Percentiles rank a stretch among this genome's conserved stretches.
Evolutionary conservation across 768 basidiomycete species (phyloP).

Genomic region (Auricularia auricula-judae): DNA sequence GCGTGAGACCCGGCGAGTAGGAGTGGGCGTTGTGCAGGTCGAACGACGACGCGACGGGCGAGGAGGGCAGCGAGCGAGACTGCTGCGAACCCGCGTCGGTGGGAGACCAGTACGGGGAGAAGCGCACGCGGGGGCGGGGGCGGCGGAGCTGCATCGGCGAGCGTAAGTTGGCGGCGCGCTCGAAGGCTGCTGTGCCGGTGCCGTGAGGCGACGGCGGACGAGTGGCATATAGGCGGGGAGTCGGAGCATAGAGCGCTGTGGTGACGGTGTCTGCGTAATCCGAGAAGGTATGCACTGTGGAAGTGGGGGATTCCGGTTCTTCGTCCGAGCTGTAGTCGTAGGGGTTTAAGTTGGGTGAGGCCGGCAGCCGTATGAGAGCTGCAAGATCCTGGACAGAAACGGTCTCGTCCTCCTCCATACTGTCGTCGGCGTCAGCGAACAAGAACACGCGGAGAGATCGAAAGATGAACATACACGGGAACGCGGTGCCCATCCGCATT

Average conservation of each 20-base stretch:
- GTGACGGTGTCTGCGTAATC: not conserved
- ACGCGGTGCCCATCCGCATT: not conserved
- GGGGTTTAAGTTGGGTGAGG: too few relatives aligned
- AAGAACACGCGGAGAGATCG: not conserved
- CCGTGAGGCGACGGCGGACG: too few relatives aligned
- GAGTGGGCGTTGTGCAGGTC: not conserved
- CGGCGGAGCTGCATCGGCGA: not conserved
- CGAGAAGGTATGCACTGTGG: too few relatives aligned
- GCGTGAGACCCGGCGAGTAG: not conserved
- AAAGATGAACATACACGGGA: not conserved
- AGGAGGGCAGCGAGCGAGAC: not conserved
- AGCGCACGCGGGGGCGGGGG: not conserved
- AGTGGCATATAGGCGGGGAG: not conserved
- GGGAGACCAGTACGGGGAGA: not conserved
- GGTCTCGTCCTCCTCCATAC: not conserved
- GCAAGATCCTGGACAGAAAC: too few relatives aligned
- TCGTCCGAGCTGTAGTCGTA: too few relatives aligned
- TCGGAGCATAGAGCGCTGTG: not conserved
- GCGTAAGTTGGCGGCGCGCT: not conserved
- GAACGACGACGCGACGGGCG: not conserved
- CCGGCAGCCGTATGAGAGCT: too few relatives aligned
- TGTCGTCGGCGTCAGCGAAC: not conserved
- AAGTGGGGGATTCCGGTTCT: too few relatives aligned
- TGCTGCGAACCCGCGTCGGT: not conserved
- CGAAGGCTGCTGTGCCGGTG: not conserved